Evolutionary conservation across 352 stramenopile species (phyloP), one percentile per base, ranked within the genome.

Genomic region (Pythium grandisporangium): DNA sequence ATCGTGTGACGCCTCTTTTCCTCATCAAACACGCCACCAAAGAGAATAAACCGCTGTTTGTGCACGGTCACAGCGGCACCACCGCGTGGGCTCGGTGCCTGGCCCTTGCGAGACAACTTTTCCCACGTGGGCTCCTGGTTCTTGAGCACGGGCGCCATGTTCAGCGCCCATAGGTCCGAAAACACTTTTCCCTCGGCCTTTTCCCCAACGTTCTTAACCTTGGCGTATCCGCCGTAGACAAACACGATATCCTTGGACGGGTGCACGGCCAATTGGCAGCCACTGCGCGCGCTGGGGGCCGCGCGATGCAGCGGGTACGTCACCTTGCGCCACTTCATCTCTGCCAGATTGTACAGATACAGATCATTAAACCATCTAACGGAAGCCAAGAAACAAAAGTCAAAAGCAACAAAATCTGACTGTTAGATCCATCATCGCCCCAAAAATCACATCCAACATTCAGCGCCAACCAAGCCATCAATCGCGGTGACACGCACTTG

Each of bases 301-400:
- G 78, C 68, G 45, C 75, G 68, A 41, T 84, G 72, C 21, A 66
- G 61, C 6, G 75, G 62, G 38, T 86, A 88, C 42, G 59, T 54
- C 11, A 93, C 64, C 43, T 92, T 91, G 35, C 78, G 69, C 86
- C 83, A 96, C 56, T 91, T 92, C 37, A 95, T 69, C 27, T 96
- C 84, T 7, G 80, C 76, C 30, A 96, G 69, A 50, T 84, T 94
- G 45, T 93, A 95, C 33, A 96, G 51, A 45, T 82, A 97, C 23
- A 98, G 45, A 57, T 99, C 95, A 48, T 98, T 97, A 57, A 96
- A 98, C 86, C 91, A 98, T n/a, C n/a, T n/a, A n/a, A n/a, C n/a
- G n/a, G n/a, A n/a, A n/a, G n/a, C n/a, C n/a, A n/a, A n/a, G n/a
- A n/a, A n/a, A n/a, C n/a, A n/a, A n/a, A n/a, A n/a, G n/a, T n/a